Evolutionary conservation across 139 green algal genomes (phyloP), one percentile per base, ranked within the genome.

Genomic region (Coelastrella sp.): DNA sequence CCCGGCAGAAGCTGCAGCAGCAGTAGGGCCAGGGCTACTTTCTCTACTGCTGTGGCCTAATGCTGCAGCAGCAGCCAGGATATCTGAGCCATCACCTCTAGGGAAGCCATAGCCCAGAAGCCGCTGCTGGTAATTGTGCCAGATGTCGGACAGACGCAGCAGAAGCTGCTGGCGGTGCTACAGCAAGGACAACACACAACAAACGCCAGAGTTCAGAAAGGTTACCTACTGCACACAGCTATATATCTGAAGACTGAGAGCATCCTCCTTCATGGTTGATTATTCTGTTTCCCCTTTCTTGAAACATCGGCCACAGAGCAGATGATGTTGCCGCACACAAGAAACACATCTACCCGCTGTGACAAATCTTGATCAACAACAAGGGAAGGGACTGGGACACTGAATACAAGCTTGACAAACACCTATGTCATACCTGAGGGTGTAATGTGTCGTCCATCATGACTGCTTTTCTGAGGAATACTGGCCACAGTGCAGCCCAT

Each of bases 101-200:
- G 65, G 64, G 13, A 77, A 88, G 32, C 32, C 65, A 5, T 57
- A 64, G 5, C 14, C 82, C 19, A 3, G 13, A 64, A 88, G 65
- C 82, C 78, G 65, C 82, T 80, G 82, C 82, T 88, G 64, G 16
- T 88, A 77, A 13, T 20, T 20, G 23, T 64, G 32, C 82, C 82
- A 79, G 65, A 47, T 10, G 2, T 57, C 0, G 0, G 80, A 32
- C 59, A 86, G 22, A 17, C 23, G 59, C n/a, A 56, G 10, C 22
- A 86, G 80, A 22, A 13, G 80, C 80, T 75, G 80, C 80, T 86
- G 32, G 59, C 47, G 59, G 58, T 86, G 80, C 59, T 59, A 7
- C 7, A 6, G 54, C 0, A 23, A 5, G 3, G 8, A 47, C 32
- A 1, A 47, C 32, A n/a, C n/a, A 14, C 23, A 4, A 80, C 5